Conservation (phyloP, 768 basidiomycete genomes). For the Boletus vinaceobasis region DNA sequence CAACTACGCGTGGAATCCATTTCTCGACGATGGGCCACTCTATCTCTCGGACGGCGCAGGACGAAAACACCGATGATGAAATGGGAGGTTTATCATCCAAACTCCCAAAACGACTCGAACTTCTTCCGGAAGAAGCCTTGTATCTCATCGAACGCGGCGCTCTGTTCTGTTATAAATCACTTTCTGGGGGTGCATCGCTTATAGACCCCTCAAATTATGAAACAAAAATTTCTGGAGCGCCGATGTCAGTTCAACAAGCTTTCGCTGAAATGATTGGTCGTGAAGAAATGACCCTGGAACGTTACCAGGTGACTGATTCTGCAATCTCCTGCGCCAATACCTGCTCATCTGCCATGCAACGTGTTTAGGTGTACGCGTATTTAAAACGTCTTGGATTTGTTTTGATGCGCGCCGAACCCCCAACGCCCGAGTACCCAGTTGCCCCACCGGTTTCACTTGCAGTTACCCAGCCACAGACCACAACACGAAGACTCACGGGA, state of each 20-base stretch:
- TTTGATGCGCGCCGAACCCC: slow-evolving; percentile 71
- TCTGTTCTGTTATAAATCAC: slow-evolving; percentile 76
- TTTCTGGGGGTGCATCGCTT: slow-evolving; percentile 25
- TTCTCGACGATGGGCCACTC: slow-evolving; percentile 82
- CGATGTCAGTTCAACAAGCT: slow-evolving; percentile 91
- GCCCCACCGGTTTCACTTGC: slow-evolving; percentile 35
- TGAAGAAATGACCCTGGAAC: slow-evolving; percentile 75
- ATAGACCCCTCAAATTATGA: slow-evolving; percentile 19
- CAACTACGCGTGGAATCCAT: slow-evolving; percentile 75
- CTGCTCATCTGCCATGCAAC: slow-evolving; percentile 1
- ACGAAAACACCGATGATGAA: slow-evolving; percentile 27
- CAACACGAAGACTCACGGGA: neutral
- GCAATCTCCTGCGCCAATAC: slow-evolving; percentile 4
- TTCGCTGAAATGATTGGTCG: slow-evolving; percentile 81
- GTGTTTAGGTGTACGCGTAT: slow-evolving; percentile 80
- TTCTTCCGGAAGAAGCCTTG: slow-evolving; percentile 92
- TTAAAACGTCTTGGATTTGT: slow-evolving; percentile 89
- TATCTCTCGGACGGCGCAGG: slow-evolving; percentile 44
- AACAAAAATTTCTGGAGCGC: slow-evolving; percentile 52
- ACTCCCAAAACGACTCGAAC: slow-evolving; percentile 65
- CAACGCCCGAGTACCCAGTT: slow-evolving; percentile 49
- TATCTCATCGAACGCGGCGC: slow-evolving; percentile 91
- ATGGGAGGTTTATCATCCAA: slow-evolving; percentile 29
- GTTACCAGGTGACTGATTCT: slow-evolving; percentile 65
- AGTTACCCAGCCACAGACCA: slow-evolving; percentile 4